These are phyloP conservation scores for Spiraea crenata DNA, from an alignment of 331 rosid genomes.

Conservation along the genomic window DNA sequence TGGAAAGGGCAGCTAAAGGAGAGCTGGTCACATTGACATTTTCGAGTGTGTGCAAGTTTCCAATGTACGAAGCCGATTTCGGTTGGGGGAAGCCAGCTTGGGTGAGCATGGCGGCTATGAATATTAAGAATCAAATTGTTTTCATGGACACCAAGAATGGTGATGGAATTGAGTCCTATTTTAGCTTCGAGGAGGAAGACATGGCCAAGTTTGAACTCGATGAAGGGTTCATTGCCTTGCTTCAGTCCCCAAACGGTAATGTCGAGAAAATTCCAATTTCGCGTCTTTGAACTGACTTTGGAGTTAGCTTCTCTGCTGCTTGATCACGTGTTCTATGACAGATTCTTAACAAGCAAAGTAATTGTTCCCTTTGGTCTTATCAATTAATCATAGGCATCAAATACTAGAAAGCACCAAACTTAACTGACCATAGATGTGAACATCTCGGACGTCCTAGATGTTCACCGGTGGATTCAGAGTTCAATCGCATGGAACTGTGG, in stretches of 20 bases:
- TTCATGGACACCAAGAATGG: slow-evolving; percentile 37
- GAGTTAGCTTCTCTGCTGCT: not conserved
- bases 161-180: slow-evolving; percentile 42
- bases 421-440: too few species aligned
- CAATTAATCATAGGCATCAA: too few species aligned
- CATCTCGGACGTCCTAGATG: too few species aligned
- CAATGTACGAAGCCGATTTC: slow-evolving; percentile 54
- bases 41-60: slow-evolving; percentile 52
- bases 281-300: slow-evolving; percentile 9
- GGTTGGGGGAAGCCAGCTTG: slow-evolving; percentile 59
- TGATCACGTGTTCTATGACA: not conserved
- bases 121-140: slow-evolving; percentile 39
- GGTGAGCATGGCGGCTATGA: slow-evolving; percentile 38
- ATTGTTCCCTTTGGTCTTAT: too few species aligned
- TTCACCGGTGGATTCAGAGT: too few species aligned
- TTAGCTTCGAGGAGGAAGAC: slow-evolving; percentile 44
- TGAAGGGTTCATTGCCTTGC: slow-evolving; percentile 29
- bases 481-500: too few species aligned
- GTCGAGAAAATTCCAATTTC: slow-evolving; percentile 8
- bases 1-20: slow-evolving; percentile 20
- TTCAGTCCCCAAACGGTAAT: slow-evolving; percentile 11
- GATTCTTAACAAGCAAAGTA: too few species aligned
- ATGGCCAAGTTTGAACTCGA: slow-evolving; percentile 48
- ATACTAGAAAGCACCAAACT: too few species aligned
- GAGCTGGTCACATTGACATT: slow-evolving; percentile 32